These are phyloP conservation scores for Boletus holoroseus DNA, from an alignment of 1,284 basidiomycete species.

Conservation along the genomic window DNA sequence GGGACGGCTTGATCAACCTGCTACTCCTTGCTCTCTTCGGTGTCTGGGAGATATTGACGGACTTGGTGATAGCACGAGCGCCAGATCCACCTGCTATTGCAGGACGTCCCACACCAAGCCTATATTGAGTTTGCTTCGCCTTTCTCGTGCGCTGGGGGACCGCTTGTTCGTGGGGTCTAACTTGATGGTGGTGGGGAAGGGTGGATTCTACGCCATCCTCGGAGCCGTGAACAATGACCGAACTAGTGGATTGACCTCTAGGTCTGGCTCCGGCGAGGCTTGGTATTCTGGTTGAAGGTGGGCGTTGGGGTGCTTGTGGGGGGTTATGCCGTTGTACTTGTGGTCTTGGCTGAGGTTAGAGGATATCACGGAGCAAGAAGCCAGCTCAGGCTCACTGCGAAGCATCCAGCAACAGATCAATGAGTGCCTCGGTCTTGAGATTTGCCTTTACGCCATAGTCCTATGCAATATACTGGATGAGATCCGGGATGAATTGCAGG, in stretches of 20 bases:
- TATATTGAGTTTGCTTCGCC: constrained; percentile 63
- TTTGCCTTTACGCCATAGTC: constrained; percentile 74
- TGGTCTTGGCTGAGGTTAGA: constrained; percentile 22
- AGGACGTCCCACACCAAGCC: constrained; percentile 69
- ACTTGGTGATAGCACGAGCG: constrained; percentile 57
- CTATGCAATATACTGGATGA: constrained; percentile 37
- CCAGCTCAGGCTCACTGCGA: constrained; percentile 35
- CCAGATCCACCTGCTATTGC: constrained; percentile 56
- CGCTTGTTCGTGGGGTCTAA: constrained; percentile 27
- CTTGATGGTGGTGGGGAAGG: constrained; percentile 10
- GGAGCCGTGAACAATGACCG: constrained; percentile 47
- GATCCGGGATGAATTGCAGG: constrained; percentile 14
- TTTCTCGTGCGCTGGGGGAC: constrained; percentile 50
- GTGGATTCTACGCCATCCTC: constrained; percentile 45
- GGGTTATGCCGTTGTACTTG: constrained; percentile 26
- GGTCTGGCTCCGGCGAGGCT: constrained; percentile 35
- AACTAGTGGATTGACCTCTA: constrained; percentile 38
- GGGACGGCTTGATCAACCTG: constrained; percentile 44
- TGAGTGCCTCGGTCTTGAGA: constrained; percentile 69
- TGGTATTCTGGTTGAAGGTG: constrained; percentile 40
- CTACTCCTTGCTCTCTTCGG: constrained; percentile 45
- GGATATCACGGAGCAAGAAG: constrained; percentile 1
- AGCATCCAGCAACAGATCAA: constrained; percentile 63
- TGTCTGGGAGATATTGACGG: constrained; percentile 44
- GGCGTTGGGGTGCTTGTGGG: constrained; percentile 35